Conservation (phyloP, 306 rosid genomes). For the Echinosophora koreensis region DNA sequence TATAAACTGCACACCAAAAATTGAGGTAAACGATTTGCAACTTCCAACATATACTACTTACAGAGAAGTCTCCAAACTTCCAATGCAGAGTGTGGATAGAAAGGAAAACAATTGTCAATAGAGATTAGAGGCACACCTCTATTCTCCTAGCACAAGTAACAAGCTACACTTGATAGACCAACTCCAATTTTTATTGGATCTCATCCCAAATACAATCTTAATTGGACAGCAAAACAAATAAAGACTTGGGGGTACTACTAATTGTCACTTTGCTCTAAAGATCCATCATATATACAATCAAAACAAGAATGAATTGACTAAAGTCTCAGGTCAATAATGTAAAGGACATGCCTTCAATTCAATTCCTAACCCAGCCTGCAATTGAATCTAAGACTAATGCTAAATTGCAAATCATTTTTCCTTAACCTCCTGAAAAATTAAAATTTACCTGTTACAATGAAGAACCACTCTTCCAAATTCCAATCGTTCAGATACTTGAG, state of each 20-base stretch:
- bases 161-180: conserved; percentile 7
- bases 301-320: conserved; percentile 40
- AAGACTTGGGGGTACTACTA: not conserved
- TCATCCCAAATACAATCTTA: conserved; percentile 15
- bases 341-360: conserved; percentile 12
- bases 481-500: not conserved
- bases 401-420: not conserved
- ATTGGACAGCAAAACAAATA: conserved; percentile 4
- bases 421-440: not conserved
- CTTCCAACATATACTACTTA: not conserved
- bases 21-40: too few species aligned
- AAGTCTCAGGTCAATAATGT: conserved; percentile 23
- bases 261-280: conserved; percentile 21
- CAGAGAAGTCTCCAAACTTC: not conserved
- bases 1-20: too few species aligned
- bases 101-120: not conserved
- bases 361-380: not conserved
- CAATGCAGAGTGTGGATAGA: not conserved
- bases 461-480: not conserved
- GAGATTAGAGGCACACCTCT: not conserved
- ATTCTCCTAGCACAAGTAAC: conserved; percentile 1
- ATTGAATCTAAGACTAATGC: conserved; percentile 4
- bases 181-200: conserved; percentile 24
- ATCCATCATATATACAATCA: conserved; percentile 30
- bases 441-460: not conserved